phyloP scores from a whole-genome alignment of 179 eudicot genomes.

The Gypsophila paniculata region DNA sequence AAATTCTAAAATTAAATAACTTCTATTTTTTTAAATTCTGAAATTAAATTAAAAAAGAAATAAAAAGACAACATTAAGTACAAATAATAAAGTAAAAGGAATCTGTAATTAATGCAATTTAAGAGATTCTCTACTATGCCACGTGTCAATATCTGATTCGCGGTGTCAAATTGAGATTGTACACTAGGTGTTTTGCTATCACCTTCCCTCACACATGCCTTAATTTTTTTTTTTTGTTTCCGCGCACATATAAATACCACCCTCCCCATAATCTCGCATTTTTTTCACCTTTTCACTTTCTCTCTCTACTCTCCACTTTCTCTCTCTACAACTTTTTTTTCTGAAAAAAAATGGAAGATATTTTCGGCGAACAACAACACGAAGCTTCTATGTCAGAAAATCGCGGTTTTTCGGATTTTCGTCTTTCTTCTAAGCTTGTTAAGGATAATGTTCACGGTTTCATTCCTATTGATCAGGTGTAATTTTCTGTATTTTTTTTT shows the following conservation, averaged over 20 bases:
- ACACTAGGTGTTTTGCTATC: no score
- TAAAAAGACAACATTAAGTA: no score
- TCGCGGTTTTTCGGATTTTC: constrained; percentile 5
- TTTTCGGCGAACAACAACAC: constrained; percentile 9
- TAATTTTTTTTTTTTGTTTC: not conserved
- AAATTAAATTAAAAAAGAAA: no score
- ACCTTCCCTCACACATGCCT: not conserved
- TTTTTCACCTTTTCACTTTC: constrained; percentile 15
- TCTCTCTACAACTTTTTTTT: not conserved
- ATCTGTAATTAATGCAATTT: no score
- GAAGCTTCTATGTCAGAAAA: constrained; percentile 4
- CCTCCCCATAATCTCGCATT: constrained; percentile 6
- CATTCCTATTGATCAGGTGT: constrained; percentile 33
- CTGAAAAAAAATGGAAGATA: constrained; percentile 21
- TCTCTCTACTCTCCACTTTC: constrained; percentile 19
- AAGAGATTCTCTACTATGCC: no score
- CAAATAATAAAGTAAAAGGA: no score
- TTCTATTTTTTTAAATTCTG: no score
- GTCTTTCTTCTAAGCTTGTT: constrained; percentile 25
- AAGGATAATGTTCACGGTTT: constrained; percentile 34
- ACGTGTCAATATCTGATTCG: no score
- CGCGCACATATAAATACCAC: constrained; percentile 19
- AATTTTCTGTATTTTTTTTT: not conserved
- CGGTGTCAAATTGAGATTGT: no score
- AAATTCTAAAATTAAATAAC: no score